phyloP scores from a whole-genome alignment of 2,329 filamentous ascomycete species.

The Monosporascus sp. region DNA sequence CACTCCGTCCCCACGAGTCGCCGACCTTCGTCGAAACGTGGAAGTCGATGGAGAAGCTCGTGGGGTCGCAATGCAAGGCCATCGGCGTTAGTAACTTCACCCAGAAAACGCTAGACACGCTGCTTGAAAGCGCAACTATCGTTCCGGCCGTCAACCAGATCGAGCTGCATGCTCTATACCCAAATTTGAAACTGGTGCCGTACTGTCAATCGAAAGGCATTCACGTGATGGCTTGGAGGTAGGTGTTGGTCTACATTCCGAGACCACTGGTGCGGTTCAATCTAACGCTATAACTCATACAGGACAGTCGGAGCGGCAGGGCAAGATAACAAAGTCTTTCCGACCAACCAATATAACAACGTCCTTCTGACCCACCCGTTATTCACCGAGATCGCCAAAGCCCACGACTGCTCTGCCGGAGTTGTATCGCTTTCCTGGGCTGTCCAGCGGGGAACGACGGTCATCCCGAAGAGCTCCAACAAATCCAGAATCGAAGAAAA shows the following conservation, averaged over 20 bases:
- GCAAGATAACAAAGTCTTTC: conserved; percentile 9
- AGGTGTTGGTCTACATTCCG: conserved; percentile 1
- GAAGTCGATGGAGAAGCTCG: conserved; percentile 23
- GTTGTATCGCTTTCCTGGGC: conserved; percentile 22
- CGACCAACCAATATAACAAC: conserved; percentile 11
- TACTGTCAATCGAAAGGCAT: conserved; percentile 27
- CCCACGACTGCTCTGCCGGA: conserved; percentile 16
- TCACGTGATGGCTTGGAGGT: conserved; percentile 24
- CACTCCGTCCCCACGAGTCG: conserved; percentile 60
- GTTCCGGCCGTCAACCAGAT: conserved; percentile 28
- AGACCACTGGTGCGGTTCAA: neutral
- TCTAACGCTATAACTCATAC: neutral
- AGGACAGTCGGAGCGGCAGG: conserved; percentile 6
- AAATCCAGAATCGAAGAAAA: conserved; percentile 18
- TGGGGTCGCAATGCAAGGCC: conserved; percentile 16
- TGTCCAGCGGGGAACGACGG: conserved; percentile 18
- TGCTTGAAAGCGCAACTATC: conserved; percentile 18
- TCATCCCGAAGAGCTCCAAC: conserved; percentile 19
- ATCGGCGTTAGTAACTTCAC: conserved; percentile 30
- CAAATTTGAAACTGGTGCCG: conserved; percentile 24
- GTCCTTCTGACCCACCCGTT: conserved; percentile 15
- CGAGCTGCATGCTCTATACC: conserved; percentile 27
- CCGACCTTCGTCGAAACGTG: conserved; percentile 16
- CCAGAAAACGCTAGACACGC: conserved; percentile 21
- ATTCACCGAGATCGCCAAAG: conserved; percentile 18